These are phyloP conservation scores for Lithospermum erythrorhizon DNA, from an alignment of 257 asterid genomes.

Conservation along the genomic window DNA sequence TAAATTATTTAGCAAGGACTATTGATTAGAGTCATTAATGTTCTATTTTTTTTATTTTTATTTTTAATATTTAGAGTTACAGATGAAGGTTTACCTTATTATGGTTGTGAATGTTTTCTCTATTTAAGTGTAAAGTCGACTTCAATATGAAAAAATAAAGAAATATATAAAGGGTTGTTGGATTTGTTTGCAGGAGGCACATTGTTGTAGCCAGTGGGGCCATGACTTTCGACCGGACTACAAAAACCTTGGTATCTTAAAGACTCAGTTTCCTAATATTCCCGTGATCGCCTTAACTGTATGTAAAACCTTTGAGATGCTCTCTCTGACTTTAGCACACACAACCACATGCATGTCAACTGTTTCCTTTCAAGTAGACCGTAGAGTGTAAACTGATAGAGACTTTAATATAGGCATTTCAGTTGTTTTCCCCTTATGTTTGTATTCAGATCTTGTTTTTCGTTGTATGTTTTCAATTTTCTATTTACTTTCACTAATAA, in stretches of 20 bases:
- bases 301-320: constrained; percentile 20
- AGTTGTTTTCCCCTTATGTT: not conserved
- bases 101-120: no score
- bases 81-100: not conserved
- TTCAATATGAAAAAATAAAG: not conserved
- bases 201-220: constrained; percentile 99
- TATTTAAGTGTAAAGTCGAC: no score
- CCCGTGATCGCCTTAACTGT: constrained; percentile 91
- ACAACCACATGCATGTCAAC: not conserved
- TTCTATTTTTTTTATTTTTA: not conserved
- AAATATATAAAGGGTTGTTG: not conserved
- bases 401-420: not conserved
- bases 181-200: constrained; percentile 75
- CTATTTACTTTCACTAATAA: not conserved
- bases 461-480: constrained; percentile 11
- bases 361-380: not conserved
- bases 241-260: constrained; percentile 89
- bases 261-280: constrained; percentile 94
- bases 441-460: not conserved
- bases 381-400: not conserved
- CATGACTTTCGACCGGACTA: constrained; percentile 99
- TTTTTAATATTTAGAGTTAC: not conserved
- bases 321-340: not conserved
- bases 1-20: no score
- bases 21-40: not conserved